These are phyloP conservation scores for Polytrichum commune DNA, from an alignment of 225 moss, liverwort and hornwort genomes.

Conservation along the genomic window DNA sequence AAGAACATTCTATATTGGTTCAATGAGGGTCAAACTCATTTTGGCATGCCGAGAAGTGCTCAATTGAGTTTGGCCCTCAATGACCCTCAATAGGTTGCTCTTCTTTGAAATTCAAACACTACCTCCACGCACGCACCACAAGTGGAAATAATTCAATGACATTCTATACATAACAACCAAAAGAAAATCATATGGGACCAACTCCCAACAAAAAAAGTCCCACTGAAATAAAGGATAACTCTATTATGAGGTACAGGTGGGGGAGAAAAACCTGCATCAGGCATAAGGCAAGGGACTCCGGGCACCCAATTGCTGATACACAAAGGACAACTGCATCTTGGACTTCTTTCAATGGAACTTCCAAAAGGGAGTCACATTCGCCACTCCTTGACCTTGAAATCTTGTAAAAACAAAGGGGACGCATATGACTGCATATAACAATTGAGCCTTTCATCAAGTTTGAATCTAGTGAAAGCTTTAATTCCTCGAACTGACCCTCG, in stretches of 20 bases:
- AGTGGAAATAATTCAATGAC: too few species aligned
- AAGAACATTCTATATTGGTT: too few species aligned
- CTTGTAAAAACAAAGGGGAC: constrained; percentile 59
- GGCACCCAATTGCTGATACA: constrained; percentile 88
- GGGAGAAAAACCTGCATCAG: constrained; percentile 57
- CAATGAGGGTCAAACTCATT: too few species aligned
- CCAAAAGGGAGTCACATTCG: constrained; percentile 12
- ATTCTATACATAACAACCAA: too few species aligned
- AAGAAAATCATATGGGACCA: too few species aligned
- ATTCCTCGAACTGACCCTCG: constrained; percentile 30
- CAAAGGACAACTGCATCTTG: constrained; percentile 67
- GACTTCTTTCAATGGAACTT: constrained; percentile 44
- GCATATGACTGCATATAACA: constrained; percentile 67
- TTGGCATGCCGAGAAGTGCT: too few species aligned
- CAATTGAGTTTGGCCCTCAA: too few species aligned
- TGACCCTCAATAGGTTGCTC: too few species aligned
- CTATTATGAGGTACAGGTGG: not conserved
- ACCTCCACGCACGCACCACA: too few species aligned
- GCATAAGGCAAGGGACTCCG: constrained; percentile 66
- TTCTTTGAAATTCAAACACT: too few species aligned
- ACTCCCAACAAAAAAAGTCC: too few species aligned
- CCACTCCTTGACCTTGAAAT: constrained; percentile 12
- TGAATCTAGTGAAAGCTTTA: constrained; percentile 28
- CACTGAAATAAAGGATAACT: too few species aligned
- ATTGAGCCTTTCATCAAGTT: constrained; percentile 39